phyloP scores from a whole-genome alignment of 805 yeast species.

The Suhomyces sp. region DNA sequence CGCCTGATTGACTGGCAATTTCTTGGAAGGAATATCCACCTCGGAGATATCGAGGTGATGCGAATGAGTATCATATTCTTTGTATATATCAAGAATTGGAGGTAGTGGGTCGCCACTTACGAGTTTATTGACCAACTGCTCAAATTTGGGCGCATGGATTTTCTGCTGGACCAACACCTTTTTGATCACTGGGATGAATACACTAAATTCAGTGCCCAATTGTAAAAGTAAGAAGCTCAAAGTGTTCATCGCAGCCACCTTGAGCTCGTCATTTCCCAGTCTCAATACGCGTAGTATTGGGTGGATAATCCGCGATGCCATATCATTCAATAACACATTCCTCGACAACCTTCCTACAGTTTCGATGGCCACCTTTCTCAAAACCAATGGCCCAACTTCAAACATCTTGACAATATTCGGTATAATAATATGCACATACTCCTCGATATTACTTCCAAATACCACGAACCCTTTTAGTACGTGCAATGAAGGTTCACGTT shows the following conservation, averaged over 20 bases:
- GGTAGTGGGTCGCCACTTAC: slow-evolving; percentile 86
- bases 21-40: slow-evolving; percentile 66
- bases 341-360: slow-evolving; percentile 80
- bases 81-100: slow-evolving; percentile 65
- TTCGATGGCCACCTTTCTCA: slow-evolving; percentile 73
- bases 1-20: slow-evolving; percentile 65
- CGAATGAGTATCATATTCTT: slow-evolving; percentile 46
- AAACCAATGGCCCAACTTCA: slow-evolving; percentile 61
- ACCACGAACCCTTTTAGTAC: slow-evolving; percentile 81
- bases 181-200: slow-evolving; percentile 80
- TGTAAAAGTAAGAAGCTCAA: slow-evolving; percentile 75
- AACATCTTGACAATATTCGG: slow-evolving; percentile 81
- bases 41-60: slow-evolving; percentile 51
- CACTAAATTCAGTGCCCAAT: slow-evolving; percentile 77
- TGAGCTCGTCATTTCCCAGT: slow-evolving; percentile 55
- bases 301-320: slow-evolving; percentile 88
- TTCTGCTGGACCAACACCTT: slow-evolving; percentile 60
- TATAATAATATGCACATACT: slow-evolving; percentile 80
- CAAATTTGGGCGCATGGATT: slow-evolving; percentile 71
- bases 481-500: slow-evolving; percentile 60
- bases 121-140: slow-evolving; percentile 74
- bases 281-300: slow-evolving; percentile 71
- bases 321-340: slow-evolving; percentile 70
- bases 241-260: slow-evolving; percentile 69
- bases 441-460: slow-evolving; percentile 86